phyloP scores from a whole-genome alignment of 805 yeast species.

The Saccharomyces jurei region DNA sequence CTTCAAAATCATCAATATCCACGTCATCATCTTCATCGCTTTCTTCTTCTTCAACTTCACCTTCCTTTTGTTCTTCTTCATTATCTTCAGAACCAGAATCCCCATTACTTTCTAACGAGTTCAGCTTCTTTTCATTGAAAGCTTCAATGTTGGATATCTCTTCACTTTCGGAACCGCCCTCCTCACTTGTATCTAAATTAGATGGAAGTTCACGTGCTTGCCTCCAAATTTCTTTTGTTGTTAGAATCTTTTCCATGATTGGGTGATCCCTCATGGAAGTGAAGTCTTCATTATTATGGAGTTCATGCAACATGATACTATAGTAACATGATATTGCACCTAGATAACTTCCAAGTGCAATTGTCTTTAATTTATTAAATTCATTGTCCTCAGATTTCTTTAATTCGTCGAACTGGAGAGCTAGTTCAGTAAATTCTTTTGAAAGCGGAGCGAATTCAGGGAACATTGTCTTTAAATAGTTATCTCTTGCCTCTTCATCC shows the following conservation, averaged over 20 bases:
- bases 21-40: constrained; percentile 20
- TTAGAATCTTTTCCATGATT: constrained; percentile 78
- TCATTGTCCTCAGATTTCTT: constrained; percentile 26
- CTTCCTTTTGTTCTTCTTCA: constrained; percentile 16
- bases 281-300: constrained; percentile 47
- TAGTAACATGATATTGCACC: constrained; percentile 75
- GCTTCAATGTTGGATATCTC: constrained; percentile 12
- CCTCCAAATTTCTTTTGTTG: constrained; percentile 82
- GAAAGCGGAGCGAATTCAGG: constrained; percentile 82
- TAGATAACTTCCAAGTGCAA: constrained; percentile 71
- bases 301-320: constrained; percentile 56
- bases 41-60: constrained; percentile 18
- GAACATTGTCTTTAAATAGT: constrained; percentile 50
- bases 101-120: constrained; percentile 23
- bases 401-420: constrained; percentile 36
- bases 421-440: constrained; percentile 45
- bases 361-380: constrained; percentile 42
- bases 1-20: constrained; percentile 36
- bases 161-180: constrained; percentile 17
- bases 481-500: constrained; percentile 44
- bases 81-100: constrained; percentile 14
- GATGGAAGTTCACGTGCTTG: constrained; percentile 56
- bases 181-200: constrained; percentile 10
- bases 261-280: constrained; percentile 74
- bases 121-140: constrained; percentile 14